Evolutionary conservation across 2,329 filamentous ascomycete genomes (phyloP), one percentile per base, ranked within the genome.

Genomic region (Corinectria fuckeliana): DNA sequence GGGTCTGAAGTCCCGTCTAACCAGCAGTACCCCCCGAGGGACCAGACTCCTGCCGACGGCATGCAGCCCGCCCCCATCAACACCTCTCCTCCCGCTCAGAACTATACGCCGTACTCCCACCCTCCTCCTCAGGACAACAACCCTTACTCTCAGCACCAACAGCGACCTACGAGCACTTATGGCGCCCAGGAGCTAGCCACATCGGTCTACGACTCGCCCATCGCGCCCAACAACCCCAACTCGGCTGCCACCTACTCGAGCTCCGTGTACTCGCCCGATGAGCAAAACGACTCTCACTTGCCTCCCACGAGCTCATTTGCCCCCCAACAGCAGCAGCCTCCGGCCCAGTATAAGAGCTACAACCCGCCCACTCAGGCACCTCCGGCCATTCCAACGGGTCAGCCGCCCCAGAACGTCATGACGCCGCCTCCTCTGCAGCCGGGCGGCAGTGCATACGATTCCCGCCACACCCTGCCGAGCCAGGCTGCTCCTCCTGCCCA

Each of bases 131-230:
- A 72, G 50, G 61, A 57, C 44, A 56, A 63, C 42, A 68, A 66
- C 34, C 73, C 80, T 5, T 85, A 85, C 62, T 70, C 75, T 41
- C 82, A 74, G 73, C 81, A 69, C 49, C 59, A 76, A 72, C 85
- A 85, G 56, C 85, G 84, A 14, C 88, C 87, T 3, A 85, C 88
- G 70, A 89, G 87, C 73, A 90, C 86, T 10, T 90, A 90, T 67
- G 87, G 88, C 25, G 85, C 91, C 1, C 91, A 93, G 75, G 91
- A 94, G 76, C 80, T 94, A 45, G 89, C 90, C 23, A 92, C 91
- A 0, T 91, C 90, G 1, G 86, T 86, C 9, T 93, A 93, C 70
- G 90, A 93, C 74, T 91, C 90, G 3, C 91, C 90, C 39, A 82
- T 91, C 36, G 85, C 81, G 11, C 74, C 81, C 5, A 81, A 84